Conservation (phyloP, 257 asterid species). For the Avicennia marina region DNA sequence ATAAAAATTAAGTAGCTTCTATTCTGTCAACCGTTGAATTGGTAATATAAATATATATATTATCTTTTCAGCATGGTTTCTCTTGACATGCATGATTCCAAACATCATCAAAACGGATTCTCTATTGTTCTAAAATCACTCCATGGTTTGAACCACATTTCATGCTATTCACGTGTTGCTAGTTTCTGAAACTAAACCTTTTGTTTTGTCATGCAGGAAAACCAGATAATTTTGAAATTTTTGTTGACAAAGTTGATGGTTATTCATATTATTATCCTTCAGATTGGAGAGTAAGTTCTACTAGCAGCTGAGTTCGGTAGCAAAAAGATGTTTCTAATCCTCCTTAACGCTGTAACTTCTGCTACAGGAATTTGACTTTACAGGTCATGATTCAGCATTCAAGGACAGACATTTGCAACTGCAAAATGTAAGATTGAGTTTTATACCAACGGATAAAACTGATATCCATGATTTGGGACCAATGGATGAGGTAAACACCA, state of each 20-base stretch:
- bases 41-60: not conserved
- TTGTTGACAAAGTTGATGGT: slow-evolving; percentile 77
- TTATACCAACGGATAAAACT: slow-evolving; percentile 67
- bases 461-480: slow-evolving; percentile 83
- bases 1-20: too few relatives aligned
- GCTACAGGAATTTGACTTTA: slow-evolving; percentile 67
- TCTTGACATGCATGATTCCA: not conserved
- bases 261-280: slow-evolving; percentile 85
- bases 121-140: not conserved
- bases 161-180: not conserved
- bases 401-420: slow-evolving; percentile 78
- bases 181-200: slow-evolving; percentile 1
- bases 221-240: slow-evolving; percentile 48
- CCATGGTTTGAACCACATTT: too few relatives aligned
- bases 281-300: slow-evolving; percentile 74
- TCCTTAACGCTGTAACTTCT: not conserved
- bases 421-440: slow-evolving; percentile 82
- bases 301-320: not conserved
- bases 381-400: slow-evolving; percentile 89
- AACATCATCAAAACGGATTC: not conserved
- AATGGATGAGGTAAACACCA: slow-evolving; percentile 52
- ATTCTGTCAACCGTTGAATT: too few relatives aligned
- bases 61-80: not conserved
- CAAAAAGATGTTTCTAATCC: slow-evolving; percentile 1
- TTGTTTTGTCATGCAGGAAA: slow-evolving; percentile 29